A percentile compares a stretch with the other conserved stretches of the same genome.
phyloP scores from a whole-genome alignment of 257 asterid species.

The Leptodermis oblonga region DNA sequence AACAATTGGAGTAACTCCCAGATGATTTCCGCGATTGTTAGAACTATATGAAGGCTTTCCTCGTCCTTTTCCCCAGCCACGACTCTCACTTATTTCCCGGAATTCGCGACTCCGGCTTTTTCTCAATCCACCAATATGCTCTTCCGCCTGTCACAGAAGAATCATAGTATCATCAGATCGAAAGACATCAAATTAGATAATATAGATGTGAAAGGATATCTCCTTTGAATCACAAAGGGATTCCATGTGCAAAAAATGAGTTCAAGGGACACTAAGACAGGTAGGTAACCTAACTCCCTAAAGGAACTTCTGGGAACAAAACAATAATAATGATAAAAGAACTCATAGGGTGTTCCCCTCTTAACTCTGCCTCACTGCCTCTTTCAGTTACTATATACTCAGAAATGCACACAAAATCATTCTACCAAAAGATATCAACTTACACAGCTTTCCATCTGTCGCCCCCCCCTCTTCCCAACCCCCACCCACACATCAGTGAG shows the following conservation, averaged over 20 bases:
- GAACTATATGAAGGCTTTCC: constrained; percentile 42
- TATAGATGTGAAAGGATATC: background rate
- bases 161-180: background rate
- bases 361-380: background rate
- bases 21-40: constrained; percentile 29
- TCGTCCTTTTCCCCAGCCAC: constrained; percentile 45
- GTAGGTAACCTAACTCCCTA: background rate
- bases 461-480: background rate
- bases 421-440: background rate
- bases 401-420: background rate
- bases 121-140: constrained; percentile 30
- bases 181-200: background rate
- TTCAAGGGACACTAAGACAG: background rate
- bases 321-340: background rate
- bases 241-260: background rate
- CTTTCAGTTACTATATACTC: background rate
- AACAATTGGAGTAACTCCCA: constrained; percentile 30
- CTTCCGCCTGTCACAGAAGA: constrained; percentile 32
- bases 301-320: background rate
- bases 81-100: constrained; percentile 18
- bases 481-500: background rate
- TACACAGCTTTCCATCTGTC: background rate
- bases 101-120: constrained; percentile 34
- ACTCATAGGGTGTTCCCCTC: background rate
- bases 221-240: background rate